Conservation (phyloP, 208 protist species). For the Crithidia expoeki region DNA sequence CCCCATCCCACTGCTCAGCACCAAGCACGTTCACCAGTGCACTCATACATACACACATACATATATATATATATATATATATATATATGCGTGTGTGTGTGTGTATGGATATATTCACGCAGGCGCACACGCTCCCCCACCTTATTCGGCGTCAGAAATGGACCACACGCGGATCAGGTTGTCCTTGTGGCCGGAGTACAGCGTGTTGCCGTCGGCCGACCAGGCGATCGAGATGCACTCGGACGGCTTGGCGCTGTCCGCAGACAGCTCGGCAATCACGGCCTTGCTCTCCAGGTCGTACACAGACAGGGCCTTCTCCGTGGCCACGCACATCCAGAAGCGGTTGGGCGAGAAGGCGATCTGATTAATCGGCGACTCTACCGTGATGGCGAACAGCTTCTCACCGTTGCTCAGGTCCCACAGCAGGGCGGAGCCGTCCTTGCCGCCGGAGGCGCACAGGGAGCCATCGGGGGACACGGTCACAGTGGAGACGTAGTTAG, state of each 20-base stretch:
- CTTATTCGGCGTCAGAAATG: constrained; percentile 52
- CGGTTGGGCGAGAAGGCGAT: constrained; percentile 98
- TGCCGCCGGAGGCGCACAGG: constrained; percentile 98
- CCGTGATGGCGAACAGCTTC: constrained; percentile 97
- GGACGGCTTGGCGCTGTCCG: constrained; percentile 73
- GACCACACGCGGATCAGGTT: constrained; percentile 97
- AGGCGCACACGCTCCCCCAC: background rate
- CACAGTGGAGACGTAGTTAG: constrained; percentile 98
- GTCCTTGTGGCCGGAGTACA: constrained; percentile 99
- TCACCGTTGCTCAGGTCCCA: constrained; percentile 98
- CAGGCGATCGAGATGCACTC: constrained; percentile 97
- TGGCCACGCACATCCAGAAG: constrained; percentile 99
- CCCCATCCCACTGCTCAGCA: constrained; percentile 1
- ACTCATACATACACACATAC: background rate
- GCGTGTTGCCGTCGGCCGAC: constrained; percentile 96
- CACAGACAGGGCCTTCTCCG: constrained; percentile 92
- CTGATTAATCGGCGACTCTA: constrained; percentile 90
- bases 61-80: too few relatives aligned
- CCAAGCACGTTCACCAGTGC: background rate
- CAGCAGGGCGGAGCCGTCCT: constrained; percentile 97
- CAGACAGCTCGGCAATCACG: constrained; percentile 94
- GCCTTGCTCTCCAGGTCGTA: constrained; percentile 98
- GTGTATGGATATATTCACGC: too few relatives aligned
- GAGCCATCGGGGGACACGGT: constrained; percentile 99
- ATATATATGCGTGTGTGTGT: too few relatives aligned